Evolutionary conservation across 2,329 filamentous ascomycete species (phyloP), one percentile per base, ranked within the genome.

Genomic region (Diaporthe ilicicola): DNA sequence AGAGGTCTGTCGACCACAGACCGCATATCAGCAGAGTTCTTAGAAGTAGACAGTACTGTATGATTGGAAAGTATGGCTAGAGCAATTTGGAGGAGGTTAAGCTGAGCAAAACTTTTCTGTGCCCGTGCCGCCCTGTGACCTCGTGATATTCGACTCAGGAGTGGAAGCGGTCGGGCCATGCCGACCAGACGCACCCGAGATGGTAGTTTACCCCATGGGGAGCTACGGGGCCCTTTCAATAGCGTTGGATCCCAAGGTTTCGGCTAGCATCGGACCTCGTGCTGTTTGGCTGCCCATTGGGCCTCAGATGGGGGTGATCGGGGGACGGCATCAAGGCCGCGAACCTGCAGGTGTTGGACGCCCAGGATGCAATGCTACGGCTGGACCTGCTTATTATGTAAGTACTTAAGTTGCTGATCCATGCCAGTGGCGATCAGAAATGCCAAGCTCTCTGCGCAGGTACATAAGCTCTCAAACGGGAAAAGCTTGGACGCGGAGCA

Each of bases 181-280:
- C 59, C 59, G 59, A 22, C 37, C 37, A 15, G 56, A 17, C 37
- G 12, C 12, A 22, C 29, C 53, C 53, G 37, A 19, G 32, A n/a
- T 27, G 5, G 3, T n/a, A 27, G 37, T 17, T 65, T 68, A 68
- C 65, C 65, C 65, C 65, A 56, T 68, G 65, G 65, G 65, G 65
- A 37, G 32, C 29, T 24, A 46, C 53, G 42, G 51, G 42, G 42
- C 39, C 50, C 17, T 29, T 29, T 50, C 44, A 29, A 64, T 37
- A n/a, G 24, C 37, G 44, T 37, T 64, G 59, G 59, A 37, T 46
- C 59, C 59, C n/a, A 64, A 64, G 59, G 29, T 50, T 64, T 64
- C 59, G 59, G 59, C 59, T 64, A 64, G 51, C 22, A 68, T 37
- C 39, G 59, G 9, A 37, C 51, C 65, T 56, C 54, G 34, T 68